Conservation (phyloP, 805 yeast genomes). For the Hanseniaspora taiwanica region DNA sequence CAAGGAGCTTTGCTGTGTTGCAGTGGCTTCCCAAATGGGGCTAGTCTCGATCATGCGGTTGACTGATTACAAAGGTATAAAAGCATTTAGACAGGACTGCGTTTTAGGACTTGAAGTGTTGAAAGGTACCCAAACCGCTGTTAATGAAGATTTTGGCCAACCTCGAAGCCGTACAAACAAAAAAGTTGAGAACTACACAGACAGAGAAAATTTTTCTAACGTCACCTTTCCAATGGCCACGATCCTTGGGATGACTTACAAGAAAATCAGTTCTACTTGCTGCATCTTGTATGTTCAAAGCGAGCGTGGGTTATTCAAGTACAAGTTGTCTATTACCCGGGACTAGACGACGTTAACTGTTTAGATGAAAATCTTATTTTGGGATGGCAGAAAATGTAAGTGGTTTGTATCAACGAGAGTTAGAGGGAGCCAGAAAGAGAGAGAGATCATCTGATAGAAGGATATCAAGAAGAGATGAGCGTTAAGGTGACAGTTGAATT, state of each 20-base stretch:
- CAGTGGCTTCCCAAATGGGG: slow-evolving; percentile 17
- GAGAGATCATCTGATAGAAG: too few relatives aligned
- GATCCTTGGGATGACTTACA: not conserved
- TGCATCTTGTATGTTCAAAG: not conserved
- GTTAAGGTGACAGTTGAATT: slow-evolving; percentile 32
- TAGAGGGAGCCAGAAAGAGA: too few relatives aligned
- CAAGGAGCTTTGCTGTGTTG: slow-evolving; percentile 16
- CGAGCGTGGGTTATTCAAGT: not conserved
- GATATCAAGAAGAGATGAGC: too few relatives aligned
- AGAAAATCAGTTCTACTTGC: not conserved
- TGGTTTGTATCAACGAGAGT: too few relatives aligned
- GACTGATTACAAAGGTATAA: slow-evolving; percentile 17
- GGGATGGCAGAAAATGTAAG: too few relatives aligned
- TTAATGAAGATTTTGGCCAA: not conserved
- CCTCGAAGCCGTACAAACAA: too few relatives aligned
- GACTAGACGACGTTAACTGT: too few relatives aligned
- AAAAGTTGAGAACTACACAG: not conserved
- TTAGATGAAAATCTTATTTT: too few relatives aligned
- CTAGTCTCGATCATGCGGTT: slow-evolving; percentile 15
- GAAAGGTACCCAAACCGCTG: too few relatives aligned
- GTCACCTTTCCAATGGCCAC: not conserved
- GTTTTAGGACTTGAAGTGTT: slow-evolving; percentile 9
- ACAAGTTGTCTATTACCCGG: not conserved
- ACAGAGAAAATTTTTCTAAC: not conserved
- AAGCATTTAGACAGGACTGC: slow-evolving; percentile 20